Evolutionary conservation across 495 filamentous ascomycete species (phyloP).

Genomic region (Xylona heveae): DNA sequence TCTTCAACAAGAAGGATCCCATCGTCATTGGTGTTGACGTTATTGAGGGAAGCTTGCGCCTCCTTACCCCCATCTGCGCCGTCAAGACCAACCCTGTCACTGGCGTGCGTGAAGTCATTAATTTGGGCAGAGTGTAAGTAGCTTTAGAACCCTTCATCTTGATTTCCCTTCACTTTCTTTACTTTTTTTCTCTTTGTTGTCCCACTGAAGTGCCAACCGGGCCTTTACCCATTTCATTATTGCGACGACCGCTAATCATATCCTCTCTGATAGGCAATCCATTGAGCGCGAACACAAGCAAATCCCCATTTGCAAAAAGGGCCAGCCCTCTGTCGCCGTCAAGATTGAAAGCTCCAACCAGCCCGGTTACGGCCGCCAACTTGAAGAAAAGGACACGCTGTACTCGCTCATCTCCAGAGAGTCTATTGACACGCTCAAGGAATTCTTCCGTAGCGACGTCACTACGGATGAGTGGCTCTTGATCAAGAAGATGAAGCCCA

Average conservation of each 20-base stretch:
- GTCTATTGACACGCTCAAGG: conserved; percentile 89
- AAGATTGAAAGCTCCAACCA: conserved; percentile 96
- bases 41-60: conserved; percentile 59
- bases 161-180: conserved; percentile 1
- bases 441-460: conserved; percentile 82
- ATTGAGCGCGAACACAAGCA: conserved; percentile 98
- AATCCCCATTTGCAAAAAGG: conserved; percentile 76
- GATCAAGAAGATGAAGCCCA: conserved; percentile 80
- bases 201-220: too few species aligned
- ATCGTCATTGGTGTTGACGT: conserved; percentile 96
- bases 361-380: conserved; percentile 82
- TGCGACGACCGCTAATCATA: conserved; percentile 2
- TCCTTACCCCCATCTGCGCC: conserved; percentile 74
- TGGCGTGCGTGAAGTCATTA: conserved; percentile 59
- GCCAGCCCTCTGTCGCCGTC: conserved; percentile 85
- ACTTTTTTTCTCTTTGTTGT: not conserved
- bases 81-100: conserved; percentile 64
- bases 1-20: conserved; percentile 96
- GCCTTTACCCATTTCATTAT: not conserved
- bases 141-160: not conserved
- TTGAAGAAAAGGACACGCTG: conserved; percentile 80
- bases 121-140: conserved; percentile 87
- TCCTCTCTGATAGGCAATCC: conserved; percentile 35
- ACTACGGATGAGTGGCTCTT: conserved; percentile 82
- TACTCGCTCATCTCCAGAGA: conserved; percentile 71